Conservation (phyloP, 2,329 filamentous ascomycete genomes). For the Aspergillus japonicus region DNA sequence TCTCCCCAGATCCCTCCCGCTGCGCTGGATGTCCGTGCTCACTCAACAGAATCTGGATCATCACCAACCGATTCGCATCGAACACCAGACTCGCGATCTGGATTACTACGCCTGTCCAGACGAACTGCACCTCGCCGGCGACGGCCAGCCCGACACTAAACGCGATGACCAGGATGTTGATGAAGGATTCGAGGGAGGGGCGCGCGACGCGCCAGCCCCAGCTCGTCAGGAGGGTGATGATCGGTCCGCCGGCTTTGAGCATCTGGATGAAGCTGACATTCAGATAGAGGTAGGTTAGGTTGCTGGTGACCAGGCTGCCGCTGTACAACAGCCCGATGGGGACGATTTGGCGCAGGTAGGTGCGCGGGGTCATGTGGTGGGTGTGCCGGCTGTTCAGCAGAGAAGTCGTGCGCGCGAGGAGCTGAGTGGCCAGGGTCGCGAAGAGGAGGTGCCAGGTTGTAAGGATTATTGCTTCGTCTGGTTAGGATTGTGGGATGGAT, state of each 20-base stretch:
- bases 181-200: conserved; percentile 75
- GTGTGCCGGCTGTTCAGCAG: conserved; percentile 87
- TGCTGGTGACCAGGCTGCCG: conserved; percentile 90
- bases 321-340: conserved; percentile 95
- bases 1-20: no score
- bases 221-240: conserved; percentile 80
- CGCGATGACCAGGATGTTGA: conserved; percentile 90
- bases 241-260: conserved; percentile 97
- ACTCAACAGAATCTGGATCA: conserved; percentile 76
- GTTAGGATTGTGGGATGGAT: not conserved
- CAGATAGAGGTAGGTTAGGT: conserved; percentile 89
- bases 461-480: conserved; percentile 57
- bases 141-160: conserved; percentile 89
- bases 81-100: conserved; percentile 72
- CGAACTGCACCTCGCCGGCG: conserved; percentile 88
- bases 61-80: conserved; percentile 73
- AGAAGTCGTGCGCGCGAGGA: conserved; percentile 81
- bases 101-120: conserved; percentile 56
- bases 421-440: conserved; percentile 85
- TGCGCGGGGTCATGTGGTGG: conserved; percentile 87
- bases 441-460: conserved; percentile 92
- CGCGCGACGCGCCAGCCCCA: conserved; percentile 79
- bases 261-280: conserved; percentile 97
- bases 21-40: conserved; percentile 43
- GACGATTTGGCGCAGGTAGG: conserved; percentile 86